These are phyloP conservation scores for Phallus indusiatus DNA, from an alignment of 768 basidiomycete species.

Conservation along the genomic window DNA sequence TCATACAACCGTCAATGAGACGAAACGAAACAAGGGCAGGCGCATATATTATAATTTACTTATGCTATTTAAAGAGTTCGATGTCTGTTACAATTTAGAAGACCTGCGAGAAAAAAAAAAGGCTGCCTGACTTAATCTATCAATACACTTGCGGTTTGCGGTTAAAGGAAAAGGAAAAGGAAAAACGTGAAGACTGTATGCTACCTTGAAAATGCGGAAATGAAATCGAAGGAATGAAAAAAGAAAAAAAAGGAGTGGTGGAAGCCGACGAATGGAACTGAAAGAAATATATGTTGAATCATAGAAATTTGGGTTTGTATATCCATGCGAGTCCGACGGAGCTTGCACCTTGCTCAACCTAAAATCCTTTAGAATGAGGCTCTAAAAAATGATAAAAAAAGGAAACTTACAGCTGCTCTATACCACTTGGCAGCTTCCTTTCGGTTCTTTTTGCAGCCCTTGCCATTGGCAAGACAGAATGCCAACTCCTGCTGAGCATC, in stretches of 20 bases:
- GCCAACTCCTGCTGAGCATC: constrained; percentile 84
- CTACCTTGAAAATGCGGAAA: background rate
- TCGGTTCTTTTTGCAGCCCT: constrained; percentile 82
- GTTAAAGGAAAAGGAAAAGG: background rate
- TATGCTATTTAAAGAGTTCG: background rate
- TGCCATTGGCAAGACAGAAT: constrained; percentile 79
- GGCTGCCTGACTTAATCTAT: background rate
- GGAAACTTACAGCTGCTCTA: constrained; percentile 58
- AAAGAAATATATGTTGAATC: background rate
- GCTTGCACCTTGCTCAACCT: constrained; percentile 66
- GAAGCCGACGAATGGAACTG: background rate
- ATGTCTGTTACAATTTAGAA: background rate
- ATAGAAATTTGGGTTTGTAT: constrained; percentile 74
- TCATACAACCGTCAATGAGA: background rate
- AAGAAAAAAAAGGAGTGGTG: background rate
- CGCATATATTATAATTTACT: background rate
- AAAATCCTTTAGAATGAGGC: background rate
- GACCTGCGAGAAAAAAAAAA: background rate
- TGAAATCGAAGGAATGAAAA: background rate
- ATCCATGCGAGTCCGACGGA: constrained; percentile 86
- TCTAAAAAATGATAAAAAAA: background rate
- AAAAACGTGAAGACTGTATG: background rate
- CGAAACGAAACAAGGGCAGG: background rate
- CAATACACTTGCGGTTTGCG: background rate
- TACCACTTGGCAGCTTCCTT: constrained; percentile 88